Base-by-base conservation (phyloP, 2,329 filamentous ascomycete genomes). In the Aspergillus fischeri region DNA sequence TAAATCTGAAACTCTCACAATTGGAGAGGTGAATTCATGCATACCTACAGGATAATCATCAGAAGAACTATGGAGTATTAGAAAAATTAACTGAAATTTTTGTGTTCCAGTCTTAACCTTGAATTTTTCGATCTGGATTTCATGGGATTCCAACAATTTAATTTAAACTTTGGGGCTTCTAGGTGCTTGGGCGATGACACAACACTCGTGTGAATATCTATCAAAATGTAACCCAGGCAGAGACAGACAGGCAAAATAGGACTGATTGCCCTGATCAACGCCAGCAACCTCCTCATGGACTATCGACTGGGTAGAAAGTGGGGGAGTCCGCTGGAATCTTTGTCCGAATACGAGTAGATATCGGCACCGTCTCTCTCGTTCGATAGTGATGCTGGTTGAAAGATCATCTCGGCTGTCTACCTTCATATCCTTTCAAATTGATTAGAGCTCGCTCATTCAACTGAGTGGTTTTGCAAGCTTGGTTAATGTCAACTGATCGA, bases 91-190 rank as follows among this genome's bases (percentile, higher is more conserved):
- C 14, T 17, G 32, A 38, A 38, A 17, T 35, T 17, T 17, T 38
- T 5, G 29, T 32, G 4, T 32, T 32, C 29, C 11, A 17, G 29
- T 32, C 9, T 32, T 4, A 14, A 17, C 7, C 14, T 38, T 38
- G 32, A 38, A 17, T 5, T 38, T 17, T 38, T 17, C 32, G 11
- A 7, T 17, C 14, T 17, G 4, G 14, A 38, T 38, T 38, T 38
- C 54, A 53, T 50, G 50, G 44, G 35, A 52, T 52, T 45, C 42
- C 24, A 51, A 14, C 17, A 38, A 42, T 4, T 47, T 45, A 7
- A 35, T 51, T 51, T 54, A 52, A 52, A 52, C 49, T 58, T 52
- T 28, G 21, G 27, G 42, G 29, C 24, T 55, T 51, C 29, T 17
- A n/a, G 17, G 27, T 32, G 42, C 47, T 48, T 53, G 25, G 32